Base-by-base conservation (phyloP, 2,329 filamentous ascomycete species). In the Aphanocladium album region DNA sequence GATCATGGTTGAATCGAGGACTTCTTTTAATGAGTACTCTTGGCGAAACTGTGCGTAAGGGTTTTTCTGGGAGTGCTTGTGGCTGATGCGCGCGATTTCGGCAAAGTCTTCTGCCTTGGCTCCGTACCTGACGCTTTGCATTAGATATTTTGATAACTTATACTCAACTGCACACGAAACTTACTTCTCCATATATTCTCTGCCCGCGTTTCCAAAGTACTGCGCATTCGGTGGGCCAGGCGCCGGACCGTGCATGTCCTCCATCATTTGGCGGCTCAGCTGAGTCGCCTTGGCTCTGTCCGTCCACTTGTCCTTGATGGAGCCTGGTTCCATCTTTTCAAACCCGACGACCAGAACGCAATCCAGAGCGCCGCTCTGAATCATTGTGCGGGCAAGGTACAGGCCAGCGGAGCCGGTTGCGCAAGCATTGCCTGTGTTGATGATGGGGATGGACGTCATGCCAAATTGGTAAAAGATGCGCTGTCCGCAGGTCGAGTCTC, bases 361-460 rank as follows among this genome's bases (percentile, higher is more conserved):
- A 75, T 96, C 90, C 1, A 91, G 90, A 9, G 85, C 90, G 35
- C 93, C 93, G 68, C 89, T 83, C 6, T 85, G 82, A 67, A 97
- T 87, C 73, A 96, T 82, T 58, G 88, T 91, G 33, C 92, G 82
- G 1, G 84, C 95, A 83, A 98, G 89, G 71, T 87, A 87, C 62
- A 98, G 79, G 6, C 93, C 95, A 0, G 93, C 96, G 3, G 89
- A 92, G 17, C 93, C 93, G 0, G 93, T 98, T 3, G 90, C 91
- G 82, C 93, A 98, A 80, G 96, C 96, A 83, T 98, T 98, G 84
- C 97, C 97, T 71, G 96, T 91, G 72, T 98, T 98, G 82, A 96
- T 93, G 73, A 98, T 91, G 70, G 93, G 93, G 68, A 98, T 97
- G 70, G 89, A 83, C 46, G 93, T 98, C 88, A 98, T 93, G 79